Percentiles rank a stretch among this genome's conserved stretches.
Evolutionary conservation across 345 rosid species (phyloP).

Genomic region (Limnanthes douglasii): DNA sequence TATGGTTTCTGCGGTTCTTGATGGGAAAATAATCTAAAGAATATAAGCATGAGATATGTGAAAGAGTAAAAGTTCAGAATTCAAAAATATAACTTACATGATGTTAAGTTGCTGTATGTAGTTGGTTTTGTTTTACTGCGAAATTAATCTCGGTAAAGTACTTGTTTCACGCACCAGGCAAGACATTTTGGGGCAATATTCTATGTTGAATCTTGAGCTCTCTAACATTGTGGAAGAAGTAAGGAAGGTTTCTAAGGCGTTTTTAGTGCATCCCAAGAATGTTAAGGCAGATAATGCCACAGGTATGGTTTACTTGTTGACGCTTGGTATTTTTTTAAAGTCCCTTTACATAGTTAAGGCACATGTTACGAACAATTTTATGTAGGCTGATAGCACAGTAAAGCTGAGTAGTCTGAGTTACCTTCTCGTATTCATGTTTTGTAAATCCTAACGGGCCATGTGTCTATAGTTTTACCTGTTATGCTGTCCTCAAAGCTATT

Average conservation of each 20-base stretch:
- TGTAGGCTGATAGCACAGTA: not conserved
- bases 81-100: too few relatives aligned
- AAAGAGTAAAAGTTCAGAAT: too few relatives aligned
- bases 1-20: too few relatives aligned
- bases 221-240: slow-evolving; percentile 81
- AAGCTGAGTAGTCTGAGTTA: not conserved
- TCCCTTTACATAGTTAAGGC: not conserved
- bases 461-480: slow-evolving; percentile 67
- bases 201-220: slow-evolving; percentile 92
- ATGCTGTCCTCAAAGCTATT: slow-evolving; percentile 88
- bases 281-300: slow-evolving; percentile 74
- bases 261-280: slow-evolving; percentile 79
- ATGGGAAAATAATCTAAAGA: too few relatives aligned
- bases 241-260: slow-evolving; percentile 68
- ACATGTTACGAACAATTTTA: not conserved
- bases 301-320: slow-evolving; percentile 22
- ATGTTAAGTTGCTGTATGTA: too few relatives aligned
- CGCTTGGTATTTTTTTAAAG: not conserved
- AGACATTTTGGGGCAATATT: slow-evolving; percentile 77
- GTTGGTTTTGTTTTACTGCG: slow-evolving; percentile 1
- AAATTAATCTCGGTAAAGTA: too few relatives aligned
- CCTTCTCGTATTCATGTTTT: slow-evolving; percentile 1
- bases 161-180: slow-evolving; percentile 33
- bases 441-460: not conserved
- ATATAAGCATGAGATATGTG: too few relatives aligned